Percentiles rank a stretch among this genome's conserved stretches.
phyloP scores from a whole-genome alignment of 306 rosid species.

The Astragalus membranaceus region DNA sequence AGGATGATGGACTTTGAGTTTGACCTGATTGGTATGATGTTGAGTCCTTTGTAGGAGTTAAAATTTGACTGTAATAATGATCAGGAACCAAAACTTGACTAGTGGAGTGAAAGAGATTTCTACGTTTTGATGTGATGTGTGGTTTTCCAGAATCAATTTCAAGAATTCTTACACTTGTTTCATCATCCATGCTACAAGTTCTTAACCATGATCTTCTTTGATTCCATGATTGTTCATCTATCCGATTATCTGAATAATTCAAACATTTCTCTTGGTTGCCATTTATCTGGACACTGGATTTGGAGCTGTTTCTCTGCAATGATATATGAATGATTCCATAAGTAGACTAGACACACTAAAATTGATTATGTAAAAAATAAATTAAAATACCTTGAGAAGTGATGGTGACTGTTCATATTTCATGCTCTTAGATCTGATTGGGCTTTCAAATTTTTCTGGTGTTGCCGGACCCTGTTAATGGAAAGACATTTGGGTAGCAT shows the following conservation, averaged over 20 bases:
- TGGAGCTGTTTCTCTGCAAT: conserved; percentile 60
- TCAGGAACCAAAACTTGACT: conserved; percentile 27
- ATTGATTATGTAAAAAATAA: not conserved
- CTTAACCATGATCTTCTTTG: conserved; percentile 32
- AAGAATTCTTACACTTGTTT: conserved; percentile 33
- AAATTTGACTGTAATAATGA: conserved; percentile 34
- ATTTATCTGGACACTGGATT: no score
- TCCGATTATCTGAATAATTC: no score
- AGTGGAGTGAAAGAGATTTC: conserved; percentile 39
- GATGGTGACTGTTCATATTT: conserved; percentile 3
- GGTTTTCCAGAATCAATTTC: conserved; percentile 47
- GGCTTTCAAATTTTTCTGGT: not conserved
- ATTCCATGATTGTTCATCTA: conserved; percentile 35
- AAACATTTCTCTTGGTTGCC: no score
- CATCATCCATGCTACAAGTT: conserved; percentile 32
- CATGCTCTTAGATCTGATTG: not conserved
- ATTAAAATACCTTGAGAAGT: conserved; percentile 35
- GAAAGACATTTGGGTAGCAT: not conserved
- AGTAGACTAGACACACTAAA: not conserved
- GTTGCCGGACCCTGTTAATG: conserved; percentile 24
- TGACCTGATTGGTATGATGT: conserved; percentile 40
- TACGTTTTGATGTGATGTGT: conserved; percentile 25
- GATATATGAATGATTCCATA: not conserved
- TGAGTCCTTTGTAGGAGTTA: conserved; percentile 48
- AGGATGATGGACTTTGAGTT: conserved; percentile 36